phyloP scores from a whole-genome alignment of 2,329 filamentous ascomycete genomes.

The Raffaelea arxii region DNA sequence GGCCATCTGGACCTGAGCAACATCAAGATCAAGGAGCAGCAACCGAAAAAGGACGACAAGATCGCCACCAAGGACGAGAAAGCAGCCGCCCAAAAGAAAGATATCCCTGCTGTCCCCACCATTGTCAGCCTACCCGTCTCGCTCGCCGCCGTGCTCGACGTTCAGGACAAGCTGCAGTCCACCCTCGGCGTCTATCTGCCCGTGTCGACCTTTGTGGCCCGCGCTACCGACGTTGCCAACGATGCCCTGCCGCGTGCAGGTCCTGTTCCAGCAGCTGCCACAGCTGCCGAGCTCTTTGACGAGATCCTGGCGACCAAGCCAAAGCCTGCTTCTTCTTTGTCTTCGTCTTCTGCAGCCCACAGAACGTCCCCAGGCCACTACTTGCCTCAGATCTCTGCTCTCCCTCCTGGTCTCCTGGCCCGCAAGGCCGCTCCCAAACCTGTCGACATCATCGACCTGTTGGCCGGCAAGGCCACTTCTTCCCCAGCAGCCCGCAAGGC shows the following conservation, averaged over 20 bases:
- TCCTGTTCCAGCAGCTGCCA: constrained; percentile 51
- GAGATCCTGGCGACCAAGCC: constrained; percentile 58
- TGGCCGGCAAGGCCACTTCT: constrained; percentile 10
- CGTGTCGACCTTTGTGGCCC: constrained; percentile 75
- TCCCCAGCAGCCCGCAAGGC: not conserved
- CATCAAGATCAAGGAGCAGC: constrained; percentile 57
- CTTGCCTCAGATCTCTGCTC: constrained; percentile 58
- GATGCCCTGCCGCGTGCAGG: constrained; percentile 64
- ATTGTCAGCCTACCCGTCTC: constrained; percentile 66
- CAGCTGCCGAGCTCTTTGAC: constrained; percentile 83
- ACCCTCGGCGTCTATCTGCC: constrained; percentile 73
- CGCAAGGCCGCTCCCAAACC: constrained; percentile 18
- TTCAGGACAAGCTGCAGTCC: constrained; percentile 70
- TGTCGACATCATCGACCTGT: constrained; percentile 74
- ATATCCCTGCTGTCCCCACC: constrained; percentile 19
- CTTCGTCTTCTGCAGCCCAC: constrained; percentile 28
- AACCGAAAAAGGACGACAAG: constrained; percentile 22
- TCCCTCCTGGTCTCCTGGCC: constrained; percentile 33
- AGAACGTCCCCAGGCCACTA: constrained; percentile 57
- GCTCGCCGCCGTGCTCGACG: constrained; percentile 65
- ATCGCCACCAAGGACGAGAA: constrained; percentile 28
- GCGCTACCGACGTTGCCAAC: constrained; percentile 81
- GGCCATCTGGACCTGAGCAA: constrained; percentile 87
- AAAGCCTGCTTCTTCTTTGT: constrained; percentile 23
- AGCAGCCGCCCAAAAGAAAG: constrained; percentile 14